phyloP scores from a whole-genome alignment of 2,329 filamentous ascomycete genomes.

The Lomentospora prolificans region DNA sequence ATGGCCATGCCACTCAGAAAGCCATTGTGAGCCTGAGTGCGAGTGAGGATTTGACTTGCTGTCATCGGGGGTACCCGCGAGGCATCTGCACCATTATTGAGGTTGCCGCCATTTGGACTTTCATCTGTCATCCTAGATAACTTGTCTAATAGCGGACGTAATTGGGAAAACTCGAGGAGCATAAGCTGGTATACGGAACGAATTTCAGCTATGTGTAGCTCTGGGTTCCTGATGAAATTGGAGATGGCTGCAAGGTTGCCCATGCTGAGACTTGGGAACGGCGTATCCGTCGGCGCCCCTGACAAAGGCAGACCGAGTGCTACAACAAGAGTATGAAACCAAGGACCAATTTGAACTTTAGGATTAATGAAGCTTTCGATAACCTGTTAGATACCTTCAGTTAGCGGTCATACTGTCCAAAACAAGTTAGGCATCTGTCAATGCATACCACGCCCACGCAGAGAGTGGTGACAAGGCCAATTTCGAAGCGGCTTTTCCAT shows the following conservation, averaged over 20 bases:
- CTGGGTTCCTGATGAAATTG: background rate
- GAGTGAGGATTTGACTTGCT: background rate
- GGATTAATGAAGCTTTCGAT: background rate
- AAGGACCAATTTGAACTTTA: background rate
- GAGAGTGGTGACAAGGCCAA: slow-evolving; percentile 20
- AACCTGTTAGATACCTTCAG: background rate
- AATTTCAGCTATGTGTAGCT: background rate
- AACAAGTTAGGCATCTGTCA: background rate
- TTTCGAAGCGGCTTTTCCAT: slow-evolving; percentile 18
- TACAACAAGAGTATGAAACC: background rate
- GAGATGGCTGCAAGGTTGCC: background rate
- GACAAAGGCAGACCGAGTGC: background rate
- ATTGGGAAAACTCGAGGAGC: background rate
- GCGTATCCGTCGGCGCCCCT: background rate
- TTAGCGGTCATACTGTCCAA: too few species aligned
- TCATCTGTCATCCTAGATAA: background rate
- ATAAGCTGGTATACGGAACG: background rate
- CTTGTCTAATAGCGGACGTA: background rate
- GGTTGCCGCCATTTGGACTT: background rate
- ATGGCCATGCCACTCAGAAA: background rate
- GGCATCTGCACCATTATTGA: background rate
- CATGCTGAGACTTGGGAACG: background rate
- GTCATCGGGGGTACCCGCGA: background rate
- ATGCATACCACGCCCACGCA: slow-evolving; percentile 22
- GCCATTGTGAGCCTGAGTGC: background rate